Base-by-base conservation (phyloP, 345 rosid genomes). In the Eucalyptus curtisii region DNA sequence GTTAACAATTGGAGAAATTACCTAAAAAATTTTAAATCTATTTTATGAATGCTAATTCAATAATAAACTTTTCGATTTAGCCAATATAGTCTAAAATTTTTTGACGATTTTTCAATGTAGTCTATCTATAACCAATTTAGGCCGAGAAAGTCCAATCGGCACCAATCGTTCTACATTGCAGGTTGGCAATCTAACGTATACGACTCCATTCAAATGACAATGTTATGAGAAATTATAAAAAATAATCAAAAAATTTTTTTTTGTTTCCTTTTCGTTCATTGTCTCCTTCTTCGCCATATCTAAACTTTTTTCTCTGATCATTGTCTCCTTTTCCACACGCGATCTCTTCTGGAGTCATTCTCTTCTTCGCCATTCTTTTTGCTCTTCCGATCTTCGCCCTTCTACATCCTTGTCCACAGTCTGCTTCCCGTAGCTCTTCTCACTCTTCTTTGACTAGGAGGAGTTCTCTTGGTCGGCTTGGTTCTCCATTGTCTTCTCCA, bases 111-210 rank as follows among this genome's bases (percentile, higher is more conserved):
- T 30, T 27, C 17, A 13, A 61, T 13, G 0, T 30, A 64, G 19
- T 13, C 5, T 13, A n/a, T 64, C 4, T 13, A 52, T 52, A 64
- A 64, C 0, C 33, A 64, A 64, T 64, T 64, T 64, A 64, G 37
- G 9, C 3, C 0, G 5, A 64, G 71, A 64, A 13, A 13, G 19
- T 64, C 37, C 0, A n/a, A n/a, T 30, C 1, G 4, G 19, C 6
- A 12, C n/a, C 1, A 0, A 3, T 61, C 3, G 8, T 61, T 27
- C 10, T 53, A 19, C 11, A 8, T 53, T 10, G 11, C 5, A 8
- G 25, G 22, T 10, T 4, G 25, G 59, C 5, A 7, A 61, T 30
- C 1, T 61, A 6, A 61, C 0, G 4, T 4, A 14, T 1, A 0
- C 1, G 31, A 3, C 16, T 61, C 4, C 68, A 13, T 31, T n/a